Evolutionary conservation across 1,284 basidiomycete genomes (phyloP), one percentile per base, ranked within the genome.

Genomic region (Marasmius fiardii): DNA sequence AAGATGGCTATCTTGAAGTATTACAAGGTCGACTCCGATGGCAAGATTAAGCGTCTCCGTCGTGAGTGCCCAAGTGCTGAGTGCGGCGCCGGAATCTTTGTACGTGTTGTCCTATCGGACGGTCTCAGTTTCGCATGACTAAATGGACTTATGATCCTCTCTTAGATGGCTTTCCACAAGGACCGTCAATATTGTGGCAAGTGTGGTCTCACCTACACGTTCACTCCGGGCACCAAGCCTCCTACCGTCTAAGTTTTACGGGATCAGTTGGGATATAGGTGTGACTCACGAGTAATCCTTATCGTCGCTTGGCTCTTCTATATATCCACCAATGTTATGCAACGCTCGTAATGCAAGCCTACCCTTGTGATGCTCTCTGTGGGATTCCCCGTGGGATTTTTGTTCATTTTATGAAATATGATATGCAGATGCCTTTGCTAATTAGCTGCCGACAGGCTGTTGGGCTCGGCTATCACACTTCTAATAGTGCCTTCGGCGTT

Each of bases 1-100:
- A 99, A 96, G 81, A 94, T 97, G 95, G 81, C 94, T 69, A 95
- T 98, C 80, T 83, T 99, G 74, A 98, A 98, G 80, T 98, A 97
- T 85, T 98, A 98, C 84, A 97, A 95, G 81, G 95, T 99, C 69
- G 95, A 98, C 78, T 94, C 93, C 57, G 95, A 98, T 70, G 97
- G 96, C 75, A 97, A 97, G 82, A 95, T 99, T 83, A 96, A 98
- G 86, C 94, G 96, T 73, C 88, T 99, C 61, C 88, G 96, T 70
- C 92, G 96, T 68, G 96, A 98, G 77, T 98, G 96, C 79, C 93
- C 93, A 49, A 80, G 81, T 52, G 84, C 92, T 59, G 88, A 90
- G 72, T 98, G 95, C 70, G 95, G 95, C 77, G 94, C 95, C 66
- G 93, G 93, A 78, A 87, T 95, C 80, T 96, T 97, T 79, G 90